Percentiles rank a stretch among this genome's conserved stretches.
phyloP scores from a whole-genome alignment of 208 protist species.

The Acanthamoeba royreba region DNA sequence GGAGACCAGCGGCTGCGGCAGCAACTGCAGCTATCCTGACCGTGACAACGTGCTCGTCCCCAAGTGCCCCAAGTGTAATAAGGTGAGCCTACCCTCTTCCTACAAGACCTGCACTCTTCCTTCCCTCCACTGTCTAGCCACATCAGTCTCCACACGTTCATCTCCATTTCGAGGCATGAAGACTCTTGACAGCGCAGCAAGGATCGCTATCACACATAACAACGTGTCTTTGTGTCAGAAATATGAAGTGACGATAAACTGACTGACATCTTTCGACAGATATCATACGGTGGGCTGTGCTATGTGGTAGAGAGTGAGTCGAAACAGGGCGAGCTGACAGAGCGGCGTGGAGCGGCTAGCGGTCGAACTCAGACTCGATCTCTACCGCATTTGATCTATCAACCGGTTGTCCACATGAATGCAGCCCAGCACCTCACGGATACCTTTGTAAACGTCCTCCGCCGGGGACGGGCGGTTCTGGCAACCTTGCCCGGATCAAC shows the following conservation, averaged over 20 bases:
- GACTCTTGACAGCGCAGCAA: no score
- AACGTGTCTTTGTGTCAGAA: background rate
- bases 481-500: background rate
- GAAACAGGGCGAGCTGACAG: background rate
- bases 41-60: background rate
- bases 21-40: background rate
- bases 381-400: conserved; percentile 43
- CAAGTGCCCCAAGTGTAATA: conserved; percentile 30
- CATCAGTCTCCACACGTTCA: background rate
- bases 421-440: background rate
- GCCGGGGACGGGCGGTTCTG: background rate
- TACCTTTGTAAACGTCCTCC: background rate
- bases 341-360: no score
- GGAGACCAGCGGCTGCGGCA: background rate
- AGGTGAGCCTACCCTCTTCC: background rate
- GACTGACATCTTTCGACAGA: background rate
- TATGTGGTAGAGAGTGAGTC: conserved; percentile 37
- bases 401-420: background rate
- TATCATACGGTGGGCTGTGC: background rate
- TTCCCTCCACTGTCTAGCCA: background rate
- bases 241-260: background rate
- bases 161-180: background rate
- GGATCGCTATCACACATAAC: no score
- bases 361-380: background rate
- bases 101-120: no score